phyloP scores from a whole-genome alignment of 208 protist genomes.

The Jaenimonas drosophilae region DNA sequence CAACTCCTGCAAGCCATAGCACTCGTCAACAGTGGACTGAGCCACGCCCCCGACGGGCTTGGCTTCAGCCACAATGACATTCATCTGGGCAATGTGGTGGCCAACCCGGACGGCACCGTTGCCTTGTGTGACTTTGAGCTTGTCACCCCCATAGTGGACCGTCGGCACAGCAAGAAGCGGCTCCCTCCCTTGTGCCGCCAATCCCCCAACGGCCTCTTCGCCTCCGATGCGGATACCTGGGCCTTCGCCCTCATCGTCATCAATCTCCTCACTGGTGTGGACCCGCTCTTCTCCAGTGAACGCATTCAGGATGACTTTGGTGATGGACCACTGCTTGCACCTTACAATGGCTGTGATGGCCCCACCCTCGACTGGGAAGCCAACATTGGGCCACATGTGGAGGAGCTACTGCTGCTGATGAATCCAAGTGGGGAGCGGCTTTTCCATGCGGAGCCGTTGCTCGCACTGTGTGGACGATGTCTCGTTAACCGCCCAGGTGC shows the following conservation, averaged over 20 bases:
- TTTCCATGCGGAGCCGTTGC: constrained; percentile 16
- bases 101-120: constrained; percentile 28
- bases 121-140: constrained; percentile 85
- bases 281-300: constrained; percentile 54
- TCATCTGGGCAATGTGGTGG: constrained; percentile 70
- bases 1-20: constrained; percentile 53
- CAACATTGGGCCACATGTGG: constrained; percentile 57
- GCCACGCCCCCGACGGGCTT: constrained; percentile 19
- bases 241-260: constrained; percentile 50
- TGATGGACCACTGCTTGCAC: constrained; percentile 40
- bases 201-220: constrained; percentile 60
- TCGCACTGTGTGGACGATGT: constrained; percentile 40
- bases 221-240: constrained; percentile 49
- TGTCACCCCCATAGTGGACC: constrained; percentile 17
- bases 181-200: constrained; percentile 50
- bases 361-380: constrained; percentile 52
- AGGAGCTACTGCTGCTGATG: constrained; percentile 15
- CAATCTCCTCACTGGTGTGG: constrained; percentile 63
- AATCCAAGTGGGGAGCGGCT: constrained; percentile 12
- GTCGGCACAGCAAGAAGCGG: constrained; percentile 3
- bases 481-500: constrained; percentile 39
- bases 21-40: constrained; percentile 39
- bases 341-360: constrained; percentile 11
- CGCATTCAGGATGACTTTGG: constrained; percentile 68
- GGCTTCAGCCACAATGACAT: constrained; percentile 83